phyloP scores from a whole-genome alignment of 2,329 filamentous ascomycete species.

The Cytospora piceicola region DNA sequence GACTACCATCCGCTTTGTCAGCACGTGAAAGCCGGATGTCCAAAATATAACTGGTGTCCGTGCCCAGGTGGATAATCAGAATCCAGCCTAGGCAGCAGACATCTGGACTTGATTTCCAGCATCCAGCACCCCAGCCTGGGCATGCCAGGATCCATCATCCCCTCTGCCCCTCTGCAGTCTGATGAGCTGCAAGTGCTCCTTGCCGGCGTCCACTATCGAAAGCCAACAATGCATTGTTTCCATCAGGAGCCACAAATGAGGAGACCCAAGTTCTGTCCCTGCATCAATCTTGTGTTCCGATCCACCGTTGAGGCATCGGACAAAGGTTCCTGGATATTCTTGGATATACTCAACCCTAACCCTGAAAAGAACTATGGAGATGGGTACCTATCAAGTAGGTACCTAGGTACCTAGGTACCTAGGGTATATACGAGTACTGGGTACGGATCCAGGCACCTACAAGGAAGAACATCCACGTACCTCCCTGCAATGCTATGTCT shows the following conservation, averaged over 20 bases:
- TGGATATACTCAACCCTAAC: not conserved
- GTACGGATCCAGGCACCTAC: too few relatives aligned
- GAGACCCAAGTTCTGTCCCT: not conserved
- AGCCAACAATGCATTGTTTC: not conserved
- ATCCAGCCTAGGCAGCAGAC: not conserved
- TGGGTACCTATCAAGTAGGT: too few relatives aligned
- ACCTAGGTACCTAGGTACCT: too few relatives aligned
- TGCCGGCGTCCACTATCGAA: not conserved
- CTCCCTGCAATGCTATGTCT: not conserved
- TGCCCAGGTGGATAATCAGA: too few relatives aligned
- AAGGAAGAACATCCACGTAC: not conserved
- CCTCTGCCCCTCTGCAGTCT: not conserved
- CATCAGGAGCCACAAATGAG: not conserved
- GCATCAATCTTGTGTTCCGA: not conserved
- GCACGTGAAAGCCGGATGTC: not conserved
- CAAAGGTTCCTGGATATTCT: not conserved
- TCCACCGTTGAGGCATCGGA: too few relatives aligned
- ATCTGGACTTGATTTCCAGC: not conserved
- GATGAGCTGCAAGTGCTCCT: slow-evolving; percentile 1
- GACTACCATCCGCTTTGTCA: not conserved
- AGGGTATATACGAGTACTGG: too few relatives aligned
- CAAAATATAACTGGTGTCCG: not conserved
- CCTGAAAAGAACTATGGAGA: too few relatives aligned
- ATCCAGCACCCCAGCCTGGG: not conserved
- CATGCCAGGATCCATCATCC: not conserved